Percentiles rank a stretch among this genome's conserved stretches.
Conservation (phyloP, 495 filamentous ascomycete genomes). For the Xylaria telfairii region DNA sequence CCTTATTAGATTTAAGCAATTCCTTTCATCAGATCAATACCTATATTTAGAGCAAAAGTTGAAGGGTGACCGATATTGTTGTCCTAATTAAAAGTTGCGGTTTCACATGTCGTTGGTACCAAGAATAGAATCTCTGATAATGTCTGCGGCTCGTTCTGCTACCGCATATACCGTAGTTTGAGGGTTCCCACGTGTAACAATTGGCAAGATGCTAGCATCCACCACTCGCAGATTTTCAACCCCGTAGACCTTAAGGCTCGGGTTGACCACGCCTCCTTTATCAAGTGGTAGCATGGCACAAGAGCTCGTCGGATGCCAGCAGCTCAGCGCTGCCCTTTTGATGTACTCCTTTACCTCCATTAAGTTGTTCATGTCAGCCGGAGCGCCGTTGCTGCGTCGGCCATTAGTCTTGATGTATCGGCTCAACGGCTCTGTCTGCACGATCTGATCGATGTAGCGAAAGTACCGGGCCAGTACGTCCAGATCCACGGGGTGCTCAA, state of each 20-base stretch:
- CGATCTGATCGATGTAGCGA: background rate
- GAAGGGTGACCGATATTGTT: background rate
- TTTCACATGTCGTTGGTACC: background rate
- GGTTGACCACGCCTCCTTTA: constrained; percentile 52
- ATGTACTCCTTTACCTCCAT: constrained; percentile 46
- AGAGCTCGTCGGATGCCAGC: constrained; percentile 60
- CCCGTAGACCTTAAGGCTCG: constrained; percentile 57
- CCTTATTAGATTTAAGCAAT: background rate
- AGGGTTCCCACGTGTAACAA: constrained; percentile 56
- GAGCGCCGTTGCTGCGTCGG: background rate
- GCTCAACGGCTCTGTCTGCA: background rate
- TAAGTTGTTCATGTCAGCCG: constrained; percentile 28
- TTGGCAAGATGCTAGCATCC: constrained; percentile 60
- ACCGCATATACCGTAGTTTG: constrained; percentile 60
- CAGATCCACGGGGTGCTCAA: background rate
- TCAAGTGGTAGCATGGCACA: constrained; percentile 49
- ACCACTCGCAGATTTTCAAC: constrained; percentile 56
- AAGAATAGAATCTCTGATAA: constrained; percentile 49
- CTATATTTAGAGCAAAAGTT: background rate
- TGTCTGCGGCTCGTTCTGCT: constrained; percentile 59
- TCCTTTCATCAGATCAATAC: background rate
- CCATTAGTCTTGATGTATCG: background rate
- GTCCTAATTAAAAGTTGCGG: background rate
- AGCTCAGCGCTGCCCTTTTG: constrained; percentile 36
- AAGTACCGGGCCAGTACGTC: constrained; percentile 5